A percentile compares a stretch with the other conserved stretches of the same genome.
Evolutionary conservation across 768 basidiomycete genomes (phyloP).

Genomic region (Podaxis sp.): DNA sequence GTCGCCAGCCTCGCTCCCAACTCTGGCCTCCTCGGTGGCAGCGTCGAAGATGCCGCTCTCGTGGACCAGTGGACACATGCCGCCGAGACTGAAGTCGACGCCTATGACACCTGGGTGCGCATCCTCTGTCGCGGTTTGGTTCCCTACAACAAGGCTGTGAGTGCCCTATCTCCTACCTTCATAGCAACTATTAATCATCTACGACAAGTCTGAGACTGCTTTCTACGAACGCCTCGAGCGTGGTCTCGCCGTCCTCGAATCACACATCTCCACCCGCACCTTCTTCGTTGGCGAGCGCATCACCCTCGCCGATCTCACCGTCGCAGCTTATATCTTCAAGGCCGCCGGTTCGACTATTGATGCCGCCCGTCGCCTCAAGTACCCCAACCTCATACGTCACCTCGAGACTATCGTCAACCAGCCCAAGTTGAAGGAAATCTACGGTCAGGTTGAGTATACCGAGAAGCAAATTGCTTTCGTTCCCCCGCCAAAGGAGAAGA

Average conservation of each 20-base stretch:
- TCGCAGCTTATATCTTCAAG: conserved; percentile 60
- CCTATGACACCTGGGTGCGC: conserved; percentile 34
- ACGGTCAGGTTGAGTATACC: conserved; percentile 54
- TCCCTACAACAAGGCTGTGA: conserved; percentile 83
- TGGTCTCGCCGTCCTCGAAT: conserved; percentile 67
- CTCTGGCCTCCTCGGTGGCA: conserved; percentile 70
- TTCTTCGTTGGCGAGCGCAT: conserved; percentile 94
- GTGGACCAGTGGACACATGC: conserved; percentile 87
- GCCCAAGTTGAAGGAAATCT: conserved; percentile 68
- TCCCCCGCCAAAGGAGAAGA: conserved; percentile 79
- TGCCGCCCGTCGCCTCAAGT: conserved; percentile 58
- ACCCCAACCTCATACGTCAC: conserved; percentile 81
- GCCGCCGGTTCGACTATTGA: conserved; percentile 63
- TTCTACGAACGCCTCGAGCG: conserved; percentile 54
- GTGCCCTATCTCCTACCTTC: conserved; percentile 23
- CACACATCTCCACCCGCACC: conserved; percentile 73
- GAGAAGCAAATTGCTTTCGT: conserved; percentile 73
- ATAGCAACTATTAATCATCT: neutral
- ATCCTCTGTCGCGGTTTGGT: conserved; percentile 46
- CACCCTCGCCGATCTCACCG: conserved; percentile 83
- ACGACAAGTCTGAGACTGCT: conserved; percentile 55
- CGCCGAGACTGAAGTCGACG: conserved; percentile 62
- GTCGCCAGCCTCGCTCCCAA: conserved; percentile 80
- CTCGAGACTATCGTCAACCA: conserved; percentile 88
- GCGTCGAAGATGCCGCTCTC: conserved; percentile 64